phyloP scores from a whole-genome alignment of 1,284 basidiomycete genomes.

The Rhodotorula sp. region DNA sequence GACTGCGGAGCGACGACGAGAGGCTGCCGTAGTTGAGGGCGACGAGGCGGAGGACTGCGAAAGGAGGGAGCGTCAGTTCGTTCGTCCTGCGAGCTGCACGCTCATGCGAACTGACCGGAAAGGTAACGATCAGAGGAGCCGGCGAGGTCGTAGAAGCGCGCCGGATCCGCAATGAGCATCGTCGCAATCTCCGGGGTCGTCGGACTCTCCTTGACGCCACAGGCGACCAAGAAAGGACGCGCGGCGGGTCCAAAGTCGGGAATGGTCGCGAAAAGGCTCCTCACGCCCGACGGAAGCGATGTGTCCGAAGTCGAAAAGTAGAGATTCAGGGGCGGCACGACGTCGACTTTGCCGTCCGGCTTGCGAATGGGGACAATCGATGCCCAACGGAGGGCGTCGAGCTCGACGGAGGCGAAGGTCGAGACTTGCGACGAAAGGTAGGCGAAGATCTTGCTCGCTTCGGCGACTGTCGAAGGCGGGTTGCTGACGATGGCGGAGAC shows the following conservation, averaged over 20 bases:
- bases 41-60: slow-evolving; percentile 47
- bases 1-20: slow-evolving; percentile 27
- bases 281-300: slow-evolving; percentile 59
- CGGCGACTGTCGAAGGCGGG: slow-evolving; percentile 60
- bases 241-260: slow-evolving; percentile 83
- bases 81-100: background rate
- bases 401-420: slow-evolving; percentile 45
- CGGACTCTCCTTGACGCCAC: slow-evolving; percentile 85
- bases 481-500: slow-evolving; percentile 62
- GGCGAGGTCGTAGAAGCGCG: slow-evolving; percentile 41
- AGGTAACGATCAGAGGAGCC: slow-evolving; percentile 44
- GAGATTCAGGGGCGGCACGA: slow-evolving; percentile 50
- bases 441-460: slow-evolving; percentile 70
- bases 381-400: slow-evolving; percentile 46
- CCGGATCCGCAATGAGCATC: slow-evolving; percentile 45
- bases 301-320: slow-evolving; percentile 39
- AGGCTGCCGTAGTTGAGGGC: slow-evolving; percentile 42
- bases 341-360: slow-evolving; percentile 54
- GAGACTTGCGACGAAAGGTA: slow-evolving; percentile 60
- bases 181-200: slow-evolving; percentile 68
- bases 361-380: slow-evolving; percentile 51
- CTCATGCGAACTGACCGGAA: slow-evolving; percentile 5
- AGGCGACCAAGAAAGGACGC: slow-evolving; percentile 78
- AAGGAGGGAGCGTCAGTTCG: background rate
- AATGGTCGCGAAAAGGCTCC: slow-evolving; percentile 64